Evolutionary conservation across 2,329 filamentous ascomycete species (phyloP), one percentile per base, ranked within the genome.

Genomic region (Claviceps arundinis): DNA sequence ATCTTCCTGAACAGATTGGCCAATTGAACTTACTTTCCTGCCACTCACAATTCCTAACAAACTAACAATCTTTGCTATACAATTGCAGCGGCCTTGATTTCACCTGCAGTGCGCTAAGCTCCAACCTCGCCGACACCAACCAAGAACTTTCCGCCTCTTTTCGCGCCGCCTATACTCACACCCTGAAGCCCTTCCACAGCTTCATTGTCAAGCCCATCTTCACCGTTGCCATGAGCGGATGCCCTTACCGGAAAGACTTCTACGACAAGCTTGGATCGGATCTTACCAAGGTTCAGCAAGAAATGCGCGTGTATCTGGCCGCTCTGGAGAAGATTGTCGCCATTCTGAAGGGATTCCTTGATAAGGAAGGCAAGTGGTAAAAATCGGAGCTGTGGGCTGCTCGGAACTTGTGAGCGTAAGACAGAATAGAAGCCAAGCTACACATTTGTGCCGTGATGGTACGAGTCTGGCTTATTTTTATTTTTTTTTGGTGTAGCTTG

Each of bases 191-290:
- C 26, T 83, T 95, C 74, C 93, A 98, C 76, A 82, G 77, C 65
- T 89, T 95, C 70, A 62, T 96, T 56, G 74, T 96, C 62, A 95
- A 95, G 78, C 89, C 89, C 55, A 77, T 96, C 65, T 97, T 97
- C 78, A 86, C 78, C 61, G 85, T 89, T 56, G 91, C 91, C 67
- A 95, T 98, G 89, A 80, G 81, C 60, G 90, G 89, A 17, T 91
- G 87, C 59, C 93, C 93, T 1, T 95, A 96, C 77, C 82, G 91
- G 60, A 88, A 87, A 67, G 87, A 91, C 70, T 97, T 98, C 67
- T 97, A 96, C 68, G 71, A 71, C 58, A 95, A 96, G 79, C 76
- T 98, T 44, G 89, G 87, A 40, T 73, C 74, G 19, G 79, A 87
- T 63, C 69, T 77, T 41, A 70, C 65, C 34, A 80, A 84, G 68